Evolutionary conservation across 768 basidiomycete species (phyloP).

Genomic region (Cyclocybe aegerita): DNA sequence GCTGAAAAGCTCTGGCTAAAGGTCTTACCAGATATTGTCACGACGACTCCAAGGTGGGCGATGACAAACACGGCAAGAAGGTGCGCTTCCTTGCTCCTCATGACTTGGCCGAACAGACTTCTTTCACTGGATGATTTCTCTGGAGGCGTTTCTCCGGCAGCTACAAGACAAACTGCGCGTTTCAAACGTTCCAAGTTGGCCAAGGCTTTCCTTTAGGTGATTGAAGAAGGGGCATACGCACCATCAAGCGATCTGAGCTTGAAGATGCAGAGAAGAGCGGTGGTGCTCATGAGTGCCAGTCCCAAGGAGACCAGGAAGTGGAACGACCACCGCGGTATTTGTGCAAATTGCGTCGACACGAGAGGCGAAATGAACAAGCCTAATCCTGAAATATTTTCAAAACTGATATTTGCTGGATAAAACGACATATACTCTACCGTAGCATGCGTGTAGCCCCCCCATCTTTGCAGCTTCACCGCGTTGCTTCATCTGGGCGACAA

Average conservation of each 20-base stretch:
- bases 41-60: constrained; percentile 70
- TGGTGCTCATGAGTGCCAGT: constrained; percentile 55
- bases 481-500: constrained; percentile 54
- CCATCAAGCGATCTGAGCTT: constrained; percentile 70
- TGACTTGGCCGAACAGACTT: constrained; percentile 47
- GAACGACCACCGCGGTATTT: constrained; percentile 66
- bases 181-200: neutral
- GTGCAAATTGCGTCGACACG: constrained; percentile 79
- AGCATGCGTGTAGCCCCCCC: constrained; percentile 44
- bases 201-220: neutral
- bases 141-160: constrained; percentile 48
- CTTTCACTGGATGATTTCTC: constrained; percentile 34
- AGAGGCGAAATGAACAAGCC: constrained; percentile 73
- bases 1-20: too few relatives aligned
- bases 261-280: constrained; percentile 57
- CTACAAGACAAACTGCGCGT: constrained; percentile 51
- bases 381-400: constrained; percentile 74
- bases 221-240: constrained; percentile 20
- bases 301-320: constrained; percentile 74
- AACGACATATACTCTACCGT: constrained; percentile 39
- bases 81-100: constrained; percentile 52
- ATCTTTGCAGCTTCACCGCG: constrained; percentile 58
- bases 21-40: constrained; percentile 47
- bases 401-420: constrained; percentile 54
- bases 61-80: constrained; percentile 60